These are phyloP conservation scores for Didymella pomorum DNA, from an alignment of 2,329 filamentous ascomycete genomes.

Conservation along the genomic window DNA sequence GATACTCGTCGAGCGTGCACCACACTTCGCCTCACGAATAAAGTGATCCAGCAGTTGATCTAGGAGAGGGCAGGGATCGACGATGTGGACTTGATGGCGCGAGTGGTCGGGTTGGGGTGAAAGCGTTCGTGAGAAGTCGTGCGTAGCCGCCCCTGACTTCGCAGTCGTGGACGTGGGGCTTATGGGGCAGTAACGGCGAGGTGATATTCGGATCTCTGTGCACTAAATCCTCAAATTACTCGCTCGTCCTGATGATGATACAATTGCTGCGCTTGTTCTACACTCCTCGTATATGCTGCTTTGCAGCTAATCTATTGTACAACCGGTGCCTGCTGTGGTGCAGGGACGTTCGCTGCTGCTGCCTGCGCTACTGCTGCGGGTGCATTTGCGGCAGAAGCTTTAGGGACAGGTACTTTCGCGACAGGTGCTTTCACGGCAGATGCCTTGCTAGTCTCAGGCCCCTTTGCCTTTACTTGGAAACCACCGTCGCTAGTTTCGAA, in stretches of 20 bases:
- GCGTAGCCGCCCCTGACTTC: too few relatives aligned
- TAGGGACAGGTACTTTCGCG: not conserved
- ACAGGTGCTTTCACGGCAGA: not conserved
- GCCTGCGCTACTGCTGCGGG: constrained; percentile 6
- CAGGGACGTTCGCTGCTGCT: constrained; percentile 6
- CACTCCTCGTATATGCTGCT: constrained; percentile 4
- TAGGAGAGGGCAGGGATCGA: too few relatives aligned
- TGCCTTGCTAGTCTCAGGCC: not conserved
- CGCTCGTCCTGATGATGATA: constrained; percentile 9
- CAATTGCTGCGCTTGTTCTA: constrained; percentile 14
- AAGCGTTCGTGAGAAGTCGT: too few relatives aligned
- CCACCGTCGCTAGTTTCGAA: constrained; percentile 14
- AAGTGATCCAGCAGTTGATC: too few relatives aligned
- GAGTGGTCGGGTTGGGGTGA: too few relatives aligned
- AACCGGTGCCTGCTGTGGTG: constrained; percentile 6
- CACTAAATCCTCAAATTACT: too few relatives aligned
- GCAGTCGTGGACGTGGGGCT: too few relatives aligned
- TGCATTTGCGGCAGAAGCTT: constrained; percentile 8
- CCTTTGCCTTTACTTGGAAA: constrained; percentile 1
- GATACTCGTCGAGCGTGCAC: too few relatives aligned
- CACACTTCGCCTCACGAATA: too few relatives aligned
- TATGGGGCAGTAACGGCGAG: too few relatives aligned
- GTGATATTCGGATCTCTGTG: too few relatives aligned
- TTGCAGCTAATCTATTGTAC: constrained; percentile 10
- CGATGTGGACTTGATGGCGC: too few relatives aligned